A percentile compares a stretch with the other conserved stretches of the same genome.
Evolutionary conservation across 345 rosid species (phyloP).

Genomic region (Murraya paniculata): DNA sequence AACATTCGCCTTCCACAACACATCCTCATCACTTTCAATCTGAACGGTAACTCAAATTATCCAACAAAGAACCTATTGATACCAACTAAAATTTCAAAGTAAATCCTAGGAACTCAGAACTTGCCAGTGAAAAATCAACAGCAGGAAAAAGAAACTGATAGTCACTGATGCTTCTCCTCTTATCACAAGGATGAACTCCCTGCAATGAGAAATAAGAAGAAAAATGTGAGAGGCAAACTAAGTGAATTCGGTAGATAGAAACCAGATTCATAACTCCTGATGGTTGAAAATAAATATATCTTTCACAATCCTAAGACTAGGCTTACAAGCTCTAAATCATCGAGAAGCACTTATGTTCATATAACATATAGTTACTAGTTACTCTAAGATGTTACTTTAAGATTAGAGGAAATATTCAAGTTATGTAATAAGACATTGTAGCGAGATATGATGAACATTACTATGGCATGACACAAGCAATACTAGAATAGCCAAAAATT

Average conservation of each 20-base stretch:
- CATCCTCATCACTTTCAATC: constrained; percentile 80
- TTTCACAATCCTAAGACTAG: neutral
- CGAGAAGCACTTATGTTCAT: neutral
- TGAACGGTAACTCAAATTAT: constrained; percentile 33
- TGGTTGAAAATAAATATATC: neutral
- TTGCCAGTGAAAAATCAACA: constrained; percentile 90
- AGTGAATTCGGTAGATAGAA: neutral
- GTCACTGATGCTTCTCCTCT: constrained; percentile 69
- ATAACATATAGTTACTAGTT: too few species aligned
- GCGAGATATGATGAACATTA: neutral
- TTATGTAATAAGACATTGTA: neutral
- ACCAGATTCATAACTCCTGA: neutral
- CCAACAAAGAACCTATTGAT: constrained; percentile 9
- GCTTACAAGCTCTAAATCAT: neutral
- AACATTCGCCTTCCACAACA: constrained; percentile 72
- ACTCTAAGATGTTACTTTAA: neutral
- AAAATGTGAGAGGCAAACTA: neutral
- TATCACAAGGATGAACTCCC: constrained; percentile 95
- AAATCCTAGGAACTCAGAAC: constrained; percentile 35
- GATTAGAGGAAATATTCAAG: neutral
- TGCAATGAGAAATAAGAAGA: constrained; percentile 29
- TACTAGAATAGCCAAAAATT: neutral
- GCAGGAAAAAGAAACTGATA: constrained; percentile 90
- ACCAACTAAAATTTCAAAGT: constrained; percentile 17
- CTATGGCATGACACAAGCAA: neutral